Base-by-base conservation (phyloP, 306 rosid genomes). In the Castanospermum australe region DNA sequence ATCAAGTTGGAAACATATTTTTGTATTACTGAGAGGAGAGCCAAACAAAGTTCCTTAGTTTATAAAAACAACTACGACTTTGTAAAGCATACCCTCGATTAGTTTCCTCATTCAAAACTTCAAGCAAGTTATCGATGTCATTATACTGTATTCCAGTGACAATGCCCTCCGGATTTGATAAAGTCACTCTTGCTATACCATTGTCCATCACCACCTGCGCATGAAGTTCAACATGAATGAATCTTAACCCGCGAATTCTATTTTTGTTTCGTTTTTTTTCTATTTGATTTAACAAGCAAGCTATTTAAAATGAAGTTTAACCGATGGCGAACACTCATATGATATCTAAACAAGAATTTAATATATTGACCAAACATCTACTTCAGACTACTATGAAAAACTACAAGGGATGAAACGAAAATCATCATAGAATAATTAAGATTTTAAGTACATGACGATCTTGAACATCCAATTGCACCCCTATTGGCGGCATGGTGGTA, bases 131-230 rank as follows among this genome's bases (percentile, higher is more conserved):
- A 79, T 89, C 92, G 18, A 93, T 73, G 54, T 79, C 87, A 67
- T 89, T 84, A 41, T 90, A 95, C 71, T 86, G 86, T 55, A 95
- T 91, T 30, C 93, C 96, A 20, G 94, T 93, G 73, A 95, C 88
- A 78, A 90, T 84, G 51, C 99, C 99, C 44, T 70, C 98, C 0
- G 99, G 98, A 59, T 88, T 92, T 56, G 99, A 91, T 77, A 95
- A 82, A 2, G 99, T 93, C 0, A 95, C 90, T 74, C 77, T 90
- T 77, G 90, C 45, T 67, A 95, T 89, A 79, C 98, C 99, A 83
- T 93, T 95, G 63, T 91, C 99, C 87, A 95, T 82, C 79, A 89
- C 84, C 81, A 95, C 98, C 99, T 95, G 76, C 84, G 47, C 68
- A 74, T 59, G 17, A 73, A 35, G 14, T 57, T 57, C 56, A 82